Conservation (phyloP, 2,329 filamentous ascomycete species). For the Neonectria coccinea region DNA sequence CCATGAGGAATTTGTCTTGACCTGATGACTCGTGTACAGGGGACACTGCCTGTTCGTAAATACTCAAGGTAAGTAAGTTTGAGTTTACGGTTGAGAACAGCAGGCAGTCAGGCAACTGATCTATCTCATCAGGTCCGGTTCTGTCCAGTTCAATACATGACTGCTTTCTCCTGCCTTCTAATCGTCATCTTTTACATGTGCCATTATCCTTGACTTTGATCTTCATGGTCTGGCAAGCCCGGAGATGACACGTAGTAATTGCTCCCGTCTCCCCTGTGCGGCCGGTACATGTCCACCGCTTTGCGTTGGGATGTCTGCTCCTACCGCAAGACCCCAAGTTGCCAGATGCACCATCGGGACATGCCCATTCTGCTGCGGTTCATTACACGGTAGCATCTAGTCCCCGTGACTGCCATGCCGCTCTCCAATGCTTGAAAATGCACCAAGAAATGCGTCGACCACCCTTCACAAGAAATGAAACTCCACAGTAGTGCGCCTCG, state of each 20-base stretch:
- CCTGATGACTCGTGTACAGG: not conserved
- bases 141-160: constrained; percentile 12
- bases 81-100: constrained; percentile 7
- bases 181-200: not conserved
- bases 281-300: constrained; percentile 4
- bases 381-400: constrained; percentile 5
- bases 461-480: constrained; percentile 43
- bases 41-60: constrained; percentile 5
- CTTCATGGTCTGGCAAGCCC: constrained; percentile 2
- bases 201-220: constrained; percentile 13
- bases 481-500: constrained; percentile 50
- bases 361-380: not conserved
- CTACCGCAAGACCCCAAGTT: not conserved
- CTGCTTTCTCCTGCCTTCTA: constrained; percentile 7
- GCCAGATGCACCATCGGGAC: not conserved
- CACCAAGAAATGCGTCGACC: constrained; percentile 43
- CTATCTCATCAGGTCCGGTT: not conserved
- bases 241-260: not conserved
- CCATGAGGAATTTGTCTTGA: not conserved
- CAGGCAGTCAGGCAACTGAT: not conserved
- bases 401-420: constrained; percentile 16
- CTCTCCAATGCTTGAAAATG: constrained; percentile 39
- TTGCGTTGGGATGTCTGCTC: not conserved
- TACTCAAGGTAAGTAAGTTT: not conserved
- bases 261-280: not conserved